A percentile compares a stretch with the other conserved stretches of the same genome.
phyloP scores from a whole-genome alignment of 169 alveolate species.

The Sarcocystis neurona region DNA sequence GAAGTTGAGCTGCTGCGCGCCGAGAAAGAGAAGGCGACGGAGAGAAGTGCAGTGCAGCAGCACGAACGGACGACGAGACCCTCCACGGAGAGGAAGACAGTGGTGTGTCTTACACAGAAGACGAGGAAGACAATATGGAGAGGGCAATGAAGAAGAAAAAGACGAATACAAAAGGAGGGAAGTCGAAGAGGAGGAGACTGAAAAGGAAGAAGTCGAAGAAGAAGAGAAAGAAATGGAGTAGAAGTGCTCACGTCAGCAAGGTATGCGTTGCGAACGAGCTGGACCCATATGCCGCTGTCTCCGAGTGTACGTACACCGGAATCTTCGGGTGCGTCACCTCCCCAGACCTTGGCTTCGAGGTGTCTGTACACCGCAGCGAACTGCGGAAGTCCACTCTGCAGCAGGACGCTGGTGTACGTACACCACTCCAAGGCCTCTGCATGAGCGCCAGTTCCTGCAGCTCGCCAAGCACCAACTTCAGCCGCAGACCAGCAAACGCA shows the following conservation, averaged over 20 bases:
- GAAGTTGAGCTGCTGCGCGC: too few relatives aligned
- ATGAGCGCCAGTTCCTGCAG: neutral
- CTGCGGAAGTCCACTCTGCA: neutral
- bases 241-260: conserved; percentile 5
- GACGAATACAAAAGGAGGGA: neutral
- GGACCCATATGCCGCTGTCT: conserved; percentile 16
- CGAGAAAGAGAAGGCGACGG: too few relatives aligned
- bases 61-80: too few relatives aligned
- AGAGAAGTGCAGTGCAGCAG: too few relatives aligned
- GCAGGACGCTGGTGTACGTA: conserved; percentile 17
- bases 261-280: conserved; percentile 3
- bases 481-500: conserved; percentile 5
- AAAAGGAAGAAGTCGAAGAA: neutral
- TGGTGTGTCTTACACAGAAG: too few relatives aligned
- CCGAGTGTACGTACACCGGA: neutral
- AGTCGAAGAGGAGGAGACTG: neutral
- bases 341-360: neutral
- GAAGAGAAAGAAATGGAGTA: neutral
- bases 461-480: conserved; percentile 20
- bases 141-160: too few relatives aligned
- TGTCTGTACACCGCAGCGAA: neutral
- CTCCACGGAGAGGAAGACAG: too few relatives aligned
- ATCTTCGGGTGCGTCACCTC: neutral
- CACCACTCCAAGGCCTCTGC: conserved; percentile 17
- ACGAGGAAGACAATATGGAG: too few relatives aligned